phyloP scores from a whole-genome alignment of 257 asterid genomes.

The Sherardia arvensis region DNA sequence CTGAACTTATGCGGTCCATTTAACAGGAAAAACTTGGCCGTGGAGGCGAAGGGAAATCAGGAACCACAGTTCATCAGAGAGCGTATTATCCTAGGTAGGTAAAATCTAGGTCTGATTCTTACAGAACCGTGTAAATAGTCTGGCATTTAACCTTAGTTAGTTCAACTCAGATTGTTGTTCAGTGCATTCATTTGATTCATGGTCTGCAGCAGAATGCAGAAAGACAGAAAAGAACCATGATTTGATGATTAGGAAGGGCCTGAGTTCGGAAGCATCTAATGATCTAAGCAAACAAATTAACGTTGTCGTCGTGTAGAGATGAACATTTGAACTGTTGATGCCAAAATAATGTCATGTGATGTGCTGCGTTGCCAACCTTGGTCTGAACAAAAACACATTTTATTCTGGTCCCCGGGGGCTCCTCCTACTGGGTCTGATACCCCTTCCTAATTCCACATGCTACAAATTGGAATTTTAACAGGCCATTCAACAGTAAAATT shows the following conservation, averaged over 20 bases:
- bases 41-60: constrained; percentile 14
- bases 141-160: not conserved
- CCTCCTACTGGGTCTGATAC: not conserved
- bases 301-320: not conserved
- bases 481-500: no score
- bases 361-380: not conserved
- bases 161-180: not conserved
- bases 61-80: constrained; percentile 11
- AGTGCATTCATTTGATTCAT: not conserved
- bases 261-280: not conserved
- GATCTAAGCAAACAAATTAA: no score
- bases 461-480: not conserved
- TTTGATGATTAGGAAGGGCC: not conserved
- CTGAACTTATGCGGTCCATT: not conserved
- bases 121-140: not conserved
- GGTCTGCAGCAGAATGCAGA: constrained; percentile 2
- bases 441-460: not conserved
- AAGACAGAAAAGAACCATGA: not conserved
- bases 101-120: not conserved
- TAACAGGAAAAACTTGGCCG: constrained; percentile 20
- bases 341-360: constrained; percentile 11
- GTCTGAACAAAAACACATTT: not conserved
- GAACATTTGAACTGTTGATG: not conserved
- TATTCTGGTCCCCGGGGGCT: not conserved
- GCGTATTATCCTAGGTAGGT: constrained; percentile 16